phyloP scores from a whole-genome alignment of 108 stramenopile genomes.

The Cyclostephanos invisitatus region DNA sequence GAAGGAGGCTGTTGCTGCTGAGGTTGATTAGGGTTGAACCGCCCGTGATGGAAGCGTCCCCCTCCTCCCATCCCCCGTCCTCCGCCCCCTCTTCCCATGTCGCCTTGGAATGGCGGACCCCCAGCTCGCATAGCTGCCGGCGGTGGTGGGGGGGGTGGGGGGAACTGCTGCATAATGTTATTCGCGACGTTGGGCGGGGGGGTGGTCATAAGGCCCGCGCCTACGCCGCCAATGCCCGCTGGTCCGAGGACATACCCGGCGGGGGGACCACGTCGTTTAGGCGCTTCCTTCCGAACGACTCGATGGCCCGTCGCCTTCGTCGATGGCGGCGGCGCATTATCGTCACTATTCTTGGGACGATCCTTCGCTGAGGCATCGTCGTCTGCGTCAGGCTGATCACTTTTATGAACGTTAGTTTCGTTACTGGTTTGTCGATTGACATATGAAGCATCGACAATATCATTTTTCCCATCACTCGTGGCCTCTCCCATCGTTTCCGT shows the following conservation, averaged over 20 bases:
- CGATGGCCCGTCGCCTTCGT: conserved; percentile 14
- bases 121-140: neutral
- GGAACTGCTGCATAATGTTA: conserved; percentile 16
- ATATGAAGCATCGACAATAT: conserved; percentile 13
- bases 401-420: conserved; percentile 15
- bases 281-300: conserved; percentile 39
- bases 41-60: conserved; percentile 13
- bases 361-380: conserved; percentile 9
- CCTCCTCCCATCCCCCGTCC: conserved; percentile 22
- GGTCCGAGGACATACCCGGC: conserved; percentile 83
- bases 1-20: neutral
- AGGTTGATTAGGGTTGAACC: neutral
- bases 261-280: conserved; percentile 74
- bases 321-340: conserved; percentile 7
- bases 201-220: conserved; percentile 14
- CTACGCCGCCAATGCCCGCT: conserved; percentile 53
- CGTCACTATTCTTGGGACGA: conserved; percentile 7
- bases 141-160: neutral
- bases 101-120: neutral
- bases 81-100: conserved; percentile 15
- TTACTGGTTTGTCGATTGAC: conserved; percentile 10
- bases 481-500: conserved; percentile 30
- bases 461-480: conserved; percentile 12
- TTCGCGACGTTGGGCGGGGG: conserved; percentile 21
- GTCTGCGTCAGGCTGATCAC: conserved; percentile 1